Evolutionary conservation across 148 eudicot genomes (phyloP).

Genomic region (Silene uniflora): DNA sequence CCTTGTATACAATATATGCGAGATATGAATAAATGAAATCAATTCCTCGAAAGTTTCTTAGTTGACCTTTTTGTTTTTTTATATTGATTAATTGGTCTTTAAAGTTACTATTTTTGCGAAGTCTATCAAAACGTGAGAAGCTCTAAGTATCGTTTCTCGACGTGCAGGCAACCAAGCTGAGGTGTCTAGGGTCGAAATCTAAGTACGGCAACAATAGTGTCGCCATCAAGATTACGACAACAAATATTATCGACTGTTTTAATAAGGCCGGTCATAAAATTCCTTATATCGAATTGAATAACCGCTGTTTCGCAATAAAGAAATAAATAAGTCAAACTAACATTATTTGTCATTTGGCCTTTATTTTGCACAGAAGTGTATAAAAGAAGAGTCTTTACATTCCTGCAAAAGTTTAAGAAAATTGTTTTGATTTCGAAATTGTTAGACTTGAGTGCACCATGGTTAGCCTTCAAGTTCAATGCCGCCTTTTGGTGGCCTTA

Average conservation of each 20-base stretch:
- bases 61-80: conserved; percentile 7
- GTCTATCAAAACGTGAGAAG: conserved; percentile 17
- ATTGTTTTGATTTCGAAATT: neutral
- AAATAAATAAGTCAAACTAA: no score
- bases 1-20: no score
- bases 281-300: no score
- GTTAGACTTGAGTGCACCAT: neutral
- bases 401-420: neutral
- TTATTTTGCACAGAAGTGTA: neutral
- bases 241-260: neutral
- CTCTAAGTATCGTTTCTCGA: conserved; percentile 19
- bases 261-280: neutral
- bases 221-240: conserved; percentile 8
- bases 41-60: neutral
- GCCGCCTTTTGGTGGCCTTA: conserved; percentile 9
- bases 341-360: neutral
- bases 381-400: conserved; percentile 9
- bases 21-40: no score
- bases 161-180: conserved; percentile 22
- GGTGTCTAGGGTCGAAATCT: neutral
- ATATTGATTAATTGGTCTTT: neutral
- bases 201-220: neutral
- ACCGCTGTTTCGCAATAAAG: no score
- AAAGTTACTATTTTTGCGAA: no score
- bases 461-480: neutral